These are phyloP conservation scores for Plasmodium malariae DNA, from an alignment of 169 alveolate species.

Conservation along the genomic window DNA sequence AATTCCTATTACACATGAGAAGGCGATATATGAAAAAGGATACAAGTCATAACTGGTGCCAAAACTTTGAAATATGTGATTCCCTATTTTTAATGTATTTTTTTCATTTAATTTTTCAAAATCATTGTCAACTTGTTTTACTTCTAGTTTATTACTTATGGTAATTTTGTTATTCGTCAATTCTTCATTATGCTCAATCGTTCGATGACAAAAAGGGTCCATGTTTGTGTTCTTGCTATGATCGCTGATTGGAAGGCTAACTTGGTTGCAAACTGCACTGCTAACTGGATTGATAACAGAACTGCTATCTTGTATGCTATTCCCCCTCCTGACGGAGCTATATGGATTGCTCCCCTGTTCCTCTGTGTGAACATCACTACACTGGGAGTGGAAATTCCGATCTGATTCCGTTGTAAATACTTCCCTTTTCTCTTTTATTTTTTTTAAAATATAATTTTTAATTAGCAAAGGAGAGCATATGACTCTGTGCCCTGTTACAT, in stretches of 20 bases:
- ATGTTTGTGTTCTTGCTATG: too few relatives aligned
- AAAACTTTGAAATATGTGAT: constrained; percentile 48
- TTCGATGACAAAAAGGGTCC: too few relatives aligned
- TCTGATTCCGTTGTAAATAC: too few relatives aligned
- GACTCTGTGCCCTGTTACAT: constrained; percentile 76
- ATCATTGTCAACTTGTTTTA: background rate
- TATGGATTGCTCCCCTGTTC: too few relatives aligned
- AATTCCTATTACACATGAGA: constrained; percentile 74
- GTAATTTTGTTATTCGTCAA: background rate
- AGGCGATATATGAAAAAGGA: constrained; percentile 75
- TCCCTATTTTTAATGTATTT: constrained; percentile 39
- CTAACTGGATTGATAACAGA: too few relatives aligned
- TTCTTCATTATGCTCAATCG: background rate
- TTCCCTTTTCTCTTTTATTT: background rate
- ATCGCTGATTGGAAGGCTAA: too few relatives aligned
- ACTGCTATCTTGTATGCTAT: too few relatives aligned
- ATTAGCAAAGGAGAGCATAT: constrained; percentile 66
- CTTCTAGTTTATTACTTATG: background rate
- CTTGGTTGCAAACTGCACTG: too few relatives aligned
- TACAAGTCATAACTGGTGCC: constrained; percentile 59
- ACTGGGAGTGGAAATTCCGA: too few relatives aligned
- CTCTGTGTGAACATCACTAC: too few relatives aligned
- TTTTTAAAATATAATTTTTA: background rate
- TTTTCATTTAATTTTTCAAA: background rate
- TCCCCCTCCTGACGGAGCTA: too few relatives aligned